phyloP scores from a whole-genome alignment of 176 grass and related monocot genomes.

The Lolium multiflorum region DNA sequence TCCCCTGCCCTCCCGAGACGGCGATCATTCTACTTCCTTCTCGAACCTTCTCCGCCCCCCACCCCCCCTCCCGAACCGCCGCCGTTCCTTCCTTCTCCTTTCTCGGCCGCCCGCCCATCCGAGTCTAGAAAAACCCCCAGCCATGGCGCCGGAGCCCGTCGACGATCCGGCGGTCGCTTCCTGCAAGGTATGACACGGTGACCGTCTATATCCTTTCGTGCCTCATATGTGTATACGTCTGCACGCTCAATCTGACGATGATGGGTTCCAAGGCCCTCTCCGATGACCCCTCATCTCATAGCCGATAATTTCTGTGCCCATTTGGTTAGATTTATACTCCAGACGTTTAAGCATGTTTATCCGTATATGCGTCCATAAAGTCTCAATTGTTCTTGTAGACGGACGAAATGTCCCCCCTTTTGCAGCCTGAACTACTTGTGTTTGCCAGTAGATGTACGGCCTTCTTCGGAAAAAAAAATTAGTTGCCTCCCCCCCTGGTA shows the following conservation, averaged over 20 bases:
- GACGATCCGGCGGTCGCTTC: conserved; percentile 20
- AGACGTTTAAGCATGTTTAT: not conserved
- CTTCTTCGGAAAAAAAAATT: not conserved
- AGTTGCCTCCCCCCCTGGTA: not conserved
- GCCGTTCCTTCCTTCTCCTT: not conserved
- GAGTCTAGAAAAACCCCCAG: not conserved
- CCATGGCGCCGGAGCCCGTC: conserved; percentile 20
- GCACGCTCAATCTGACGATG: conserved; percentile 27
- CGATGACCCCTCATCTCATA: not conserved
- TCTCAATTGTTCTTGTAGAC: not conserved
- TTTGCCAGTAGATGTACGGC: not conserved
- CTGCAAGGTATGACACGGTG: conserved; percentile 21
- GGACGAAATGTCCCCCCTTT: not conserved
- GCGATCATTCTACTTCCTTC: conserved; percentile 5
- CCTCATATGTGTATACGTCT: not conserved
- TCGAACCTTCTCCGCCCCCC: not conserved
- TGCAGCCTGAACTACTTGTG: not conserved
- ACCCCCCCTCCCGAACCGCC: not conserved
- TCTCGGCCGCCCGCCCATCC: not conserved
- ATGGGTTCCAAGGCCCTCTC: not conserved
- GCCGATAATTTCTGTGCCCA: not conserved
- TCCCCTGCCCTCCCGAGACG: not conserved
- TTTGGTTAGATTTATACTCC: not conserved
- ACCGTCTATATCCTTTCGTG: not conserved
- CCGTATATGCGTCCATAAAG: not conserved